Base-by-base conservation (phyloP, 352 stramenopile genomes). In the Globisporangium canariense region DNA sequence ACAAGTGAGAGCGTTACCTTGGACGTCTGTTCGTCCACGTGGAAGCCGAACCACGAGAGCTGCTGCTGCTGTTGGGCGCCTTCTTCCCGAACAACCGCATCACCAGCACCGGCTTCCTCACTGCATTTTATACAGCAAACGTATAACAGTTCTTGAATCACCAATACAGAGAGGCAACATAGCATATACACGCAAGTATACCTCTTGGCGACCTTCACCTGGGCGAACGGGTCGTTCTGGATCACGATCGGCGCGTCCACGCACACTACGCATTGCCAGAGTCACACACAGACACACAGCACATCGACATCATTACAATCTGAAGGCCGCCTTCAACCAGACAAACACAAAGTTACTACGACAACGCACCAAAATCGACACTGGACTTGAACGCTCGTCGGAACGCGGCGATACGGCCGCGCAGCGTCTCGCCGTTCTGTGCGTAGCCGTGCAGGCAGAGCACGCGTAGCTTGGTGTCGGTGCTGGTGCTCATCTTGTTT, bases 401-500 rank as follows among this genome's bases (percentile, higher is more conserved):
- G 57, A 88, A 86, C 11, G 81, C 82, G 6, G 83, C 80, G 20
- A 95, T 91, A 62, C 85, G 81, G 5, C 75, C 83, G 51, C 78
- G 86, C 34, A 96, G 64, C 64, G 89, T 94, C 54, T 79, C 64
- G 28, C 74, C 80, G 67, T 85, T 88, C 71, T 96, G 87, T 60
- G 83, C 82, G 67, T 93, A 91, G 41, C 87, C 87, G 63, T 96
- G 87, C 28, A 96, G 76, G 69, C 87, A 96, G n/a, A 96, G 71
- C 8, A 96, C 77, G 49, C 85, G 85, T 20, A 77, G 75, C 72
- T 91, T 94, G 61, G 32, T 61, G 55, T 76, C 76, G 14, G 47
- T 18, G 43, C 54, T 69, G 14, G 47, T 18, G 43, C 54, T 69
- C 64, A 75, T 76, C 9, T 58, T 59, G 46, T 56, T 2, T 22